Base-by-base conservation (phyloP, 2,329 filamentous ascomycete genomes). In the Trichoderma simmonsii region DNA sequence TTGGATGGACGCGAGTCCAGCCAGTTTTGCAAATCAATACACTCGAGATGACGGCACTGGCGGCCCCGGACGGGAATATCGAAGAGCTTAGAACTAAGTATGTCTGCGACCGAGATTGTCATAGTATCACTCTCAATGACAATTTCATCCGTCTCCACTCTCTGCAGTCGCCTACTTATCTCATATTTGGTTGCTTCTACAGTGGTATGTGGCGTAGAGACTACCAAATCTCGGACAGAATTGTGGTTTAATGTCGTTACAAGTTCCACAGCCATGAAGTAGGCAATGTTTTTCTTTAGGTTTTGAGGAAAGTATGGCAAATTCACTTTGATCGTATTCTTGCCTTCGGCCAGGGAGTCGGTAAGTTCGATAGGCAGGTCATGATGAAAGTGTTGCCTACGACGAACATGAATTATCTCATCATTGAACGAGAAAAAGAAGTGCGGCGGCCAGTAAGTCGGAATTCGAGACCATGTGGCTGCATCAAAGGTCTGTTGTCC, bases 1-100 rank as follows among this genome's bases (percentile, higher is more conserved):
- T 86, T 86, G 15, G 82, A 81, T 6, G 85, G 84, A 56, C 93
- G 89, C 6, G 91, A 93, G 15, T 85, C 81, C 9, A 99, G 86
- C 84, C 93, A 98, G 1, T 89, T 95, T 24, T 92, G 87, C 8
- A 98, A 88, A 79, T 98, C 95, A 78, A 98, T 98, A 78, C 94
- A 97, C 78, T 98, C 93, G 43, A 91, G 84, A 78, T 99, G 95
- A 28, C 84, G 83, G 79, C 96, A 99, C 3, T 80, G 76, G 8
- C 77, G 83, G 30, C 93, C 90, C 32, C 95, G 91, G 2, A 91
- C 93, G 1, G 96, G 95, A 0, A 87, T 85, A 6, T 87, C 83
- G 78, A 92, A 94, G 12, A 96, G 86, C 14, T 78, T 82, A 1
- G 87, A 83, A 71, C 85, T 91, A 77, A 92, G 93, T 0, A 92